Percentiles rank a stretch among this genome's conserved stretches.
Conservation (phyloP, 129 eudicot species). For the Centaurea solstitialis region DNA sequence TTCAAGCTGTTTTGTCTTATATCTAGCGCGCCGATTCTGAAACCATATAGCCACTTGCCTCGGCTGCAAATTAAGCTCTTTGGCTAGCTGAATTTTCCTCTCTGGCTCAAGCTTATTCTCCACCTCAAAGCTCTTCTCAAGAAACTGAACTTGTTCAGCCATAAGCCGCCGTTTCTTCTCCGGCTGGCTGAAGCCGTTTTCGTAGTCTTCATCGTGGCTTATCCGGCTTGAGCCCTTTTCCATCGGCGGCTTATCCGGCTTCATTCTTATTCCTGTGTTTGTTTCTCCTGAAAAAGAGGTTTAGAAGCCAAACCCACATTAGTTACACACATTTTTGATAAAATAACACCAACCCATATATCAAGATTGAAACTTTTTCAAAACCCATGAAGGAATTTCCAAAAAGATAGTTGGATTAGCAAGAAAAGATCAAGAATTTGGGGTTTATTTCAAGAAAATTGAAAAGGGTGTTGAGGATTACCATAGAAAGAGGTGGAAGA, state of each 20-base stretch:
- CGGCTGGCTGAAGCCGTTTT: not conserved
- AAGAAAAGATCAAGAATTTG: not conserved
- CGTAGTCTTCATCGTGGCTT: not conserved
- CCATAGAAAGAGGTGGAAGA: constrained; percentile 47
- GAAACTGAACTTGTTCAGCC: not conserved
- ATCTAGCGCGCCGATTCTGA: constrained; percentile 15
- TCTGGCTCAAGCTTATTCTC: constrained; percentile 13
- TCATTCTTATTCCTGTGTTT: constrained; percentile 5
- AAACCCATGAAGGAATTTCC: not conserved
- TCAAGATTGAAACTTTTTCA: not conserved
- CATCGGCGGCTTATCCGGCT: constrained; percentile 5
- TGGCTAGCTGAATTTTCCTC: constrained; percentile 15
- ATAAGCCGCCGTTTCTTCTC: constrained; percentile 11
- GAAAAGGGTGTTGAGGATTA: constrained; percentile 8
- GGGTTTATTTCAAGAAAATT: not conserved
- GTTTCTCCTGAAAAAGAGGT: constrained; percentile 21
- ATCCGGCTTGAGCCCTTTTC: not conserved
- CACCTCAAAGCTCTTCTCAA: constrained; percentile 14
- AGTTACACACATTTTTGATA: not conserved
- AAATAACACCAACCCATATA: not conserved
- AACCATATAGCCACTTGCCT: constrained; percentile 15
- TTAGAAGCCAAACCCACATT: constrained; percentile 13
- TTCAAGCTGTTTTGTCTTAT: constrained; percentile 6
- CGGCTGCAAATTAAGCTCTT: constrained; percentile 6
- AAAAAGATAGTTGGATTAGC: not conserved